Evolutionary conservation across 768 basidiomycete genomes (phyloP), one percentile per base, ranked within the genome.

Genomic region (Kwoniella heveanensis): DNA sequence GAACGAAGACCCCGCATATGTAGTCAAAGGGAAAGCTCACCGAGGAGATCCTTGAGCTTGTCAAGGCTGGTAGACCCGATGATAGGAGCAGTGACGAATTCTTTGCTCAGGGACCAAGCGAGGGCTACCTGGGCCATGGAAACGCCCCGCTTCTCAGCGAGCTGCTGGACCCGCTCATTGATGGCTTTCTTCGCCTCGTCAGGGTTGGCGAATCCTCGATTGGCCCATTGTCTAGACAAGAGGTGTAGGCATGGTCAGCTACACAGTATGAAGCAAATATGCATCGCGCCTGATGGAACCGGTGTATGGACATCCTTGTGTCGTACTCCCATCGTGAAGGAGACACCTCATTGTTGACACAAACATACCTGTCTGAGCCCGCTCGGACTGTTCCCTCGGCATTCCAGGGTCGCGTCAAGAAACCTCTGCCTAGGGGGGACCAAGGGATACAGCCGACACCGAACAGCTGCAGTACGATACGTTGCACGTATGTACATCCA

Each of bases 371-470:
- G 53, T 66, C 65, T 0, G 58, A 50, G 6, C 56, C 39, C 2
- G 44, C 44, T 39, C 66, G 37, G 1, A 53, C 60, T 4, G 62
- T 59, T 13, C 25, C 55, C 19, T 64, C 63, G 0, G 60, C 57
- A 8, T 65, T 53, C 57, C 57, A 64, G 0, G 69, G 69, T 27
- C 69, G 50, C 22, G 57, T 56, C 8, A 68, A 62, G 59, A 54
- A 60, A 13, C 72, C 75, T 22, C 68, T 22, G n/a, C 57, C 52
- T 2, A 87, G 81, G 1, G 85, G 84, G 0, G 81, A 77, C 82
- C 84, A 86, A 3, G 87, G 87, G 70, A 87, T 85, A 46, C 84
- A 74, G 0, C 85, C 85, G 25, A 86, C 83, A 21, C 85, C 85
- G n/a, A 83, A 80, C 24, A 70, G 57, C 57, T 69, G 56, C 15